These are phyloP conservation scores for Amphicarpaea edgeworthii DNA, from an alignment of 306 rosid genomes.

Conservation along the genomic window DNA sequence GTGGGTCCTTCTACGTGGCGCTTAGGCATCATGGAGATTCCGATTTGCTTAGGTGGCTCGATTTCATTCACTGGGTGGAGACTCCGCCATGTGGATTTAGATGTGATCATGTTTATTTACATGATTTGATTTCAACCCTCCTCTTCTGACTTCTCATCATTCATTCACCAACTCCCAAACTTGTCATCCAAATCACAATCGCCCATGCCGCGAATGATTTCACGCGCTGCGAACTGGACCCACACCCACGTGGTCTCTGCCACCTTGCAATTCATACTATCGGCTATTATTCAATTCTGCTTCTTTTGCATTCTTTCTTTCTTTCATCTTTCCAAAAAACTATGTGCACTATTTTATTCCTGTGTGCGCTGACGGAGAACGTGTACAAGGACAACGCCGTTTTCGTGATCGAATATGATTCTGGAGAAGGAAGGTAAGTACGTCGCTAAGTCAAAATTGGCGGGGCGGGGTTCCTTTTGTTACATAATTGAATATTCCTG, in stretches of 20 bases:
- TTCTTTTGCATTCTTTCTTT: neutral
- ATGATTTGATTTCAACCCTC: slow-evolving; percentile 36
- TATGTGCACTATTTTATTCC: neutral
- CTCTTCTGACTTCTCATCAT: neutral
- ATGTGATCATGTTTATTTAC: slow-evolving; percentile 32
- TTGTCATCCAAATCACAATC: too few species aligned
- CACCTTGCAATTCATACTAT: neutral
- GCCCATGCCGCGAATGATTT: too few species aligned
- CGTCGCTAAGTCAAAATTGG: too few species aligned
- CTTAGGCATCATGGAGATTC: slow-evolving; percentile 49
- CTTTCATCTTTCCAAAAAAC: neutral
- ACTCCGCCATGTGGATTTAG: slow-evolving; percentile 46
- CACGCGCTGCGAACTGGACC: neutral
- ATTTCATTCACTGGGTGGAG: slow-evolving; percentile 48
- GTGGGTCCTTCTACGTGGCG: slow-evolving; percentile 44
- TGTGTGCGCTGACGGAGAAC: neutral
- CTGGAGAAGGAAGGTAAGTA: too few species aligned
- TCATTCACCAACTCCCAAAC: slow-evolving; percentile 31
- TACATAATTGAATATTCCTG: too few species aligned
- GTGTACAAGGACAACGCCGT: neutral
- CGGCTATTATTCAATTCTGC: neutral
- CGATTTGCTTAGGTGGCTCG: slow-evolving; percentile 47
- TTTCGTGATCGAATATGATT: too few species aligned
- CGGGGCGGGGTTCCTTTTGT: too few species aligned
- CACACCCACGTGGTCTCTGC: neutral